Evolutionary conservation across 2,329 filamentous ascomycete genomes (phyloP).

Genomic region (Akanthomyces dipterigenus): DNA sequence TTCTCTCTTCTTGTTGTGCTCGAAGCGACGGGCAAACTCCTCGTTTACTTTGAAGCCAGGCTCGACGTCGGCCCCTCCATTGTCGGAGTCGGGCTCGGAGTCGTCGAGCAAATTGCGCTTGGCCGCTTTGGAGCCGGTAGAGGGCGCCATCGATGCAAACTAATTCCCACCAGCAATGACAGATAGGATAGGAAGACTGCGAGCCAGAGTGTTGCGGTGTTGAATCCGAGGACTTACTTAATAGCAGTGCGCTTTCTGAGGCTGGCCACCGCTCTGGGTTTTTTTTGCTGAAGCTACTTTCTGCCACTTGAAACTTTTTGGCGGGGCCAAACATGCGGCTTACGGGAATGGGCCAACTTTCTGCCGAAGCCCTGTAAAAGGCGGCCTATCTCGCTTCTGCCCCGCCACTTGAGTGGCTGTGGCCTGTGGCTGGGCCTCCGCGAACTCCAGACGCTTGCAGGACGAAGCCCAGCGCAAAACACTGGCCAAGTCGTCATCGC

Average conservation of each 20-base stretch:
- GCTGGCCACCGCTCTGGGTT: background rate
- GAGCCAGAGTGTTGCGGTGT: background rate
- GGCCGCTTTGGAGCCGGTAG: constrained; percentile 24
- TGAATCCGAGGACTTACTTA: background rate
- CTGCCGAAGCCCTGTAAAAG: constrained; percentile 12
- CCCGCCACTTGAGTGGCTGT: constrained; percentile 7
- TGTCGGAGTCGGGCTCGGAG: constrained; percentile 42
- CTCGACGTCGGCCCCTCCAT: constrained; percentile 33
- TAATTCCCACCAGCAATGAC: background rate
- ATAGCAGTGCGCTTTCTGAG: background rate
- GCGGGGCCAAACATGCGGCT: constrained; percentile 11
- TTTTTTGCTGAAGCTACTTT: constrained; percentile 4
- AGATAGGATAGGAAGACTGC: background rate
- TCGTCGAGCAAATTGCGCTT: constrained; percentile 51
- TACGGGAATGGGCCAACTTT: constrained; percentile 17
- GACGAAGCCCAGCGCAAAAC: constrained; percentile 4
- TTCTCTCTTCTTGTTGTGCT: constrained; percentile 95
- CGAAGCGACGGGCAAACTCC: constrained; percentile 82
- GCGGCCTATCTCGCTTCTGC: background rate
- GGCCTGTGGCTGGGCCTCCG: constrained; percentile 7
- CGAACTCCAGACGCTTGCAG: constrained; percentile 5
- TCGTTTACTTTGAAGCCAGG: constrained; percentile 74
- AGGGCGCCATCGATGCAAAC: background rate
- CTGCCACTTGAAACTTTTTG: constrained; percentile 16
- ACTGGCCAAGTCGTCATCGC: constrained; percentile 12